Base-by-base conservation (phyloP, 1,139 yeast genomes). In the Taiozyma onychis region DNA sequence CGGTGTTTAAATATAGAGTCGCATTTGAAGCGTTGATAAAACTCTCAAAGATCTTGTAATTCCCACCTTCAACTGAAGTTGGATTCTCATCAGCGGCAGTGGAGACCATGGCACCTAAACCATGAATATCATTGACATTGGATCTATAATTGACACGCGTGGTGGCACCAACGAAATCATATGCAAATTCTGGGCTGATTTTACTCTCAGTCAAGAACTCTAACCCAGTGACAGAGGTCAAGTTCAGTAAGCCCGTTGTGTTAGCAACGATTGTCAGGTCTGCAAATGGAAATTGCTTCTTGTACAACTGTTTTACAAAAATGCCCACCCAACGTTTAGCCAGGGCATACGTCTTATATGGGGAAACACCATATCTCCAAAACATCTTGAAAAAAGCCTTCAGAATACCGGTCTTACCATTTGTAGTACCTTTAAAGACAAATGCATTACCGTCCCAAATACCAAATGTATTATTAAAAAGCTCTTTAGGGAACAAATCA, bases 101-200 rank as follows among this genome's bases (percentile, higher is more conserved):
- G n/a, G 71, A 62, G 11, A 74, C 75, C 37, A 68, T 49, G 1
- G 72, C 61, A 1, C 71, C 78, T 27, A 75, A 51, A 0, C 70
- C 71, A 50, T 74, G 76, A 26, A 74, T 65, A 18, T 67, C 59
- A 43, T 66, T 58, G 10, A 73, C 47, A 48, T 71, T 63, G 27
- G 69, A 73, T 1, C 73, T 71, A 55, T 74, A 75, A 57, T 74
- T 75, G 44, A 64, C 72, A 48, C 79, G 58, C 1, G 76, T 71
- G 5, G 68, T 58, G 6, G 74, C 64, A 51, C 73, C 74, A 30
- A 72, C 53, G 16, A 74, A 51, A 11, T 66, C 66, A n/a, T 57
- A 47, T 27, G 54, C 48, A 51, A 64, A 71, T 2, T 52, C 50
- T 3, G 50, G 48, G 28, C 64, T 50, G 6, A 74, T 54, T 3